Conservation (phyloP, 306 rosid species). For the Clitoria ternatea region DNA sequence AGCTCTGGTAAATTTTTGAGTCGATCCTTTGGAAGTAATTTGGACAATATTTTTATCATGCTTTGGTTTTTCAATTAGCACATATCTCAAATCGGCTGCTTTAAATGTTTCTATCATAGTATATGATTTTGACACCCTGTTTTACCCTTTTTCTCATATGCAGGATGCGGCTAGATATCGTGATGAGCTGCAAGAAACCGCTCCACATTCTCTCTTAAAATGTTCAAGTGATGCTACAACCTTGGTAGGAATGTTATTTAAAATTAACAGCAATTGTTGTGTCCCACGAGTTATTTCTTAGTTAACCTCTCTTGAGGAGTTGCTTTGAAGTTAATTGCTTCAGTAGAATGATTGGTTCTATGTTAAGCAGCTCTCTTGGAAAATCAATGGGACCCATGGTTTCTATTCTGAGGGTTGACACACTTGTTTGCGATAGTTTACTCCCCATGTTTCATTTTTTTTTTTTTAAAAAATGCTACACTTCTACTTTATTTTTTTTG, state of each 20-base stretch:
- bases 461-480: not conserved
- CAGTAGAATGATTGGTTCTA: not conserved
- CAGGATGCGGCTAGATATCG: slow-evolving; percentile 83
- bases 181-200: slow-evolving; percentile 59
- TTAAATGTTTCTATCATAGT: not conserved
- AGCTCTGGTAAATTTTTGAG: too few species aligned
- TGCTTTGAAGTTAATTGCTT: not conserved
- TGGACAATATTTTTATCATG: not conserved
- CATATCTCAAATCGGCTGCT: not conserved
- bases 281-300: not conserved
- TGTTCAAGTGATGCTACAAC: slow-evolving; percentile 84
- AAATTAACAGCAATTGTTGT: not conserved
- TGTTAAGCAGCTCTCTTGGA: not conserved
- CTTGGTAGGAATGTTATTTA: slow-evolving; percentile 39
- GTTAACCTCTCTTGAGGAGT: not conserved
- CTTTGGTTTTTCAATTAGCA: not conserved
- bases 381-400: not conserved
- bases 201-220: slow-evolving; percentile 67
- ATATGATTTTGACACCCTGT: not conserved
- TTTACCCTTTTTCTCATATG: not conserved
- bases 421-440: not conserved
- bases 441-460: not conserved
- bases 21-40: too few species aligned
- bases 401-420: not conserved
- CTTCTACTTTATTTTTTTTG: not conserved